These are phyloP conservation scores for Sporobolus alterniflorus DNA, from an alignment of 202 grass and related monocot species.

Conservation along the genomic window DNA sequence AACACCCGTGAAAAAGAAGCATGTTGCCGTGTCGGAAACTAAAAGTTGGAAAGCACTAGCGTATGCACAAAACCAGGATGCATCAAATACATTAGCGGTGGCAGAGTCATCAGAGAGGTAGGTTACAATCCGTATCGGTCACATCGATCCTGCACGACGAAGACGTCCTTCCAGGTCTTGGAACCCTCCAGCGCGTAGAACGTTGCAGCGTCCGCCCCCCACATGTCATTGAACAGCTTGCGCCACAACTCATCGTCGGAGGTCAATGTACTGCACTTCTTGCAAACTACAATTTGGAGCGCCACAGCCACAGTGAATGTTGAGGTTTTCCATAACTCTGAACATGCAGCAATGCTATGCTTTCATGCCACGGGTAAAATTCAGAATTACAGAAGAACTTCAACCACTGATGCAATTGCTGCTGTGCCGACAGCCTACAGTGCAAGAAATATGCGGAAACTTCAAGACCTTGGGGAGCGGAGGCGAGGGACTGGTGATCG, in stretches of 20 bases:
- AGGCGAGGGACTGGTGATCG: constrained; percentile 69
- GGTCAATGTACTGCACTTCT: constrained; percentile 74
- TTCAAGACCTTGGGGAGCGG: constrained; percentile 65
- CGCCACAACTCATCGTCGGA: constrained; percentile 78
- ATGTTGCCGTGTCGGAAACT: background rate
- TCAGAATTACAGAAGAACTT: background rate
- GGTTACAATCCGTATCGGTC: constrained; percentile 82
- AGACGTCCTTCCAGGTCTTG: constrained; percentile 88
- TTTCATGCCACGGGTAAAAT: background rate
- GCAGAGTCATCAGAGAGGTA: background rate
- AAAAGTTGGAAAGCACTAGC: background rate
- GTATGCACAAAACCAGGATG: background rate
- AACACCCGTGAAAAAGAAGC: constrained; percentile 54
- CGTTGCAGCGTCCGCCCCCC: constrained; percentile 64
- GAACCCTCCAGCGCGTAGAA: constrained; percentile 68
- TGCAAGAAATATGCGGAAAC: background rate
- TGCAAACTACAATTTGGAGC: constrained; percentile 60
- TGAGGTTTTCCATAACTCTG: too few relatives aligned
- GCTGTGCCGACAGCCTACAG: background rate
- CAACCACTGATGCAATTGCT: background rate
- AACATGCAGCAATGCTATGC: background rate
- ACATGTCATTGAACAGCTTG: constrained; percentile 64
- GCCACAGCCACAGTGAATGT: background rate
- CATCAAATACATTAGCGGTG: background rate
- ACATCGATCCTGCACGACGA: constrained; percentile 78